A percentile compares a stretch with the other conserved stretches of the same genome.
These are phyloP conservation scores for Phyllosticta ampelicida DNA, from an alignment of 2,329 filamentous ascomycete genomes.

Conservation along the genomic window DNA sequence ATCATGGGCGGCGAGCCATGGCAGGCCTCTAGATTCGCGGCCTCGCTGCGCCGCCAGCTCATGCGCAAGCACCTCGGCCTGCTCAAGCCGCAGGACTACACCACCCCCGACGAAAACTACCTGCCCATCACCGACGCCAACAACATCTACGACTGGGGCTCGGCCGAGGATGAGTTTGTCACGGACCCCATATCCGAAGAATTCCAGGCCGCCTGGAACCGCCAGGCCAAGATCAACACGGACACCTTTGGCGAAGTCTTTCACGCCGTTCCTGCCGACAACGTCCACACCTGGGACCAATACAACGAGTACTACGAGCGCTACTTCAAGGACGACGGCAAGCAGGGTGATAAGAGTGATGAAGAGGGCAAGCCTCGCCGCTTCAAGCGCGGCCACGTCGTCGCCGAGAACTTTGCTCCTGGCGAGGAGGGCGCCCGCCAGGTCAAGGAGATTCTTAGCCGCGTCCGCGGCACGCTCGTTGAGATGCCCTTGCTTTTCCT, in stretches of 20 bases:
- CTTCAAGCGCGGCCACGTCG: slow-evolving; percentile 79
- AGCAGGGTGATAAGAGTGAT: slow-evolving; percentile 25
- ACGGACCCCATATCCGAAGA: slow-evolving; percentile 59
- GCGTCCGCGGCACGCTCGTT: slow-evolving; percentile 51
- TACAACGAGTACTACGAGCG: slow-evolving; percentile 61
- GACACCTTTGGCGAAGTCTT: slow-evolving; percentile 72
- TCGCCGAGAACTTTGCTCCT: slow-evolving; percentile 41
- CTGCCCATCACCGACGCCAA: slow-evolving; percentile 43
- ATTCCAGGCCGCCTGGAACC: slow-evolving; percentile 63
- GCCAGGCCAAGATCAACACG: slow-evolving; percentile 65
- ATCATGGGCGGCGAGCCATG: slow-evolving; percentile 64
- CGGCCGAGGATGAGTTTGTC: slow-evolving; percentile 45
- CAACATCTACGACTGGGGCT: slow-evolving; percentile 42
- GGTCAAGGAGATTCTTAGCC: slow-evolving; percentile 59
- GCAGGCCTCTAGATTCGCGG: slow-evolving; percentile 63
- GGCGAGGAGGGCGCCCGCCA: slow-evolving; percentile 32
- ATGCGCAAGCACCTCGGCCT: slow-evolving; percentile 89
- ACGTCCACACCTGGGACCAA: slow-evolving; percentile 58
- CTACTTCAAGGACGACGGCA: slow-evolving; percentile 44
- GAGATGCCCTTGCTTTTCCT: slow-evolving; percentile 90
- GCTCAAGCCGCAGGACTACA: slow-evolving; percentile 60
- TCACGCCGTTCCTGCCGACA: slow-evolving; percentile 63
- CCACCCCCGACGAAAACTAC: slow-evolving; percentile 47
- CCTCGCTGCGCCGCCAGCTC: slow-evolving; percentile 71
- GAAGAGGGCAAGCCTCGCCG: slow-evolving; percentile 26